phyloP scores from a whole-genome alignment of 1,284 basidiomycete species.

The Moesziomyces sp. region DNA sequence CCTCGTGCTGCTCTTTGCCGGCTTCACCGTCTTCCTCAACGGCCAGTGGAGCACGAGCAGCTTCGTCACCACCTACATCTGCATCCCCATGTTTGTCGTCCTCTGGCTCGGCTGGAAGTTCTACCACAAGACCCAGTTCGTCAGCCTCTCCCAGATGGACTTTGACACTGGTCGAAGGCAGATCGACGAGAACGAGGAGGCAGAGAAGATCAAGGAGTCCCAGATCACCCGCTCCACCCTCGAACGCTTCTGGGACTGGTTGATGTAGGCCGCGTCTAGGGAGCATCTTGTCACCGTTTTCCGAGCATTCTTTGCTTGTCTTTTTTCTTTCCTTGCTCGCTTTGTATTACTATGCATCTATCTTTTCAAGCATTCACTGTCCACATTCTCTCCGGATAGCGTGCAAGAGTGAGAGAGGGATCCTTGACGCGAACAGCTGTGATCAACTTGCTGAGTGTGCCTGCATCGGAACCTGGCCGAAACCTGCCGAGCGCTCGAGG shows the following conservation, averaged over 20 bases:
- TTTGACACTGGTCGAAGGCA: conserved; percentile 73
- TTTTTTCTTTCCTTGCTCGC: conserved; percentile 12
- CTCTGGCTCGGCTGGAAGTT: conserved; percentile 75
- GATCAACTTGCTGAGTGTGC: no score
- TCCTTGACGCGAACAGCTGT: no score
- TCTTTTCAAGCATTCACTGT: neutral
- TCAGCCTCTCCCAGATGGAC: conserved; percentile 55
- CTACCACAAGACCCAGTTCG: conserved; percentile 70
- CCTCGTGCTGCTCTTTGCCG: conserved; percentile 66
- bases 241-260: conserved; percentile 36
- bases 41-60: conserved; percentile 71
- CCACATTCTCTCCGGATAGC: no score
- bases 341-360: conserved; percentile 31
- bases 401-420: no score
- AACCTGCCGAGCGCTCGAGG: no score
- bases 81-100: conserved; percentile 79
- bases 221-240: conserved; percentile 17
- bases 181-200: conserved; percentile 44
- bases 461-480: no score
- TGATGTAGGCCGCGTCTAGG: conserved; percentile 17
- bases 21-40: conserved; percentile 66
- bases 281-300: neutral
- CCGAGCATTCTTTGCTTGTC: no score
- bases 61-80: conserved; percentile 83
- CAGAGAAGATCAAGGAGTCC: conserved; percentile 31